Base-by-base conservation (phyloP, 495 filamentous ascomycete genomes). In the Penicillium coprophilum region DNA sequence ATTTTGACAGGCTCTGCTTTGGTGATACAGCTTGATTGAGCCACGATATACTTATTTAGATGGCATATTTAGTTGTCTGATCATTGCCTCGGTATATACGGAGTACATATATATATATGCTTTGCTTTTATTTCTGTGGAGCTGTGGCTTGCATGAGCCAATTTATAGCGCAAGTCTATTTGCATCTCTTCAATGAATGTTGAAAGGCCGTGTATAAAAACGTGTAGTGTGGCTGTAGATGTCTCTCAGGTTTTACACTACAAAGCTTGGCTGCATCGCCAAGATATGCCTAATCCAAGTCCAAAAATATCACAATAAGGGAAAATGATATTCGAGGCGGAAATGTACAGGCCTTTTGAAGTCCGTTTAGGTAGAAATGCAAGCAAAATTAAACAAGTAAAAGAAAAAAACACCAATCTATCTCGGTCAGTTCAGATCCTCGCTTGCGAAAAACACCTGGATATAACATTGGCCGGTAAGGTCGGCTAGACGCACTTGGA, bases 361-460 rank as follows among this genome's bases (percentile, higher is more conserved):
- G 19, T 55, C 58, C 50, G 43, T 36, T 54, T 40, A 30, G 45
- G 39, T 48, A 57, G 19, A 38, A 44, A 59, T 66, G 57, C 61
- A 56, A 28, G 32, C 40, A 39, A 54, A 59, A 67, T 66, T 66
- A 68, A 68, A 64, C 55, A 62, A 30, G 23, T 58, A 64, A 58
- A 51, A 64, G 51, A 45, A 47, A 45, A 47, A 55, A 59, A 31
- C 62, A 63, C 58, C 52, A 58, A 61, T 66, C 67, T 70, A 71
- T 70, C 59, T 70, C 58, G 48, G 58, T 62, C 66, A 60, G 61
- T 57, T 59, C 61, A 61, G 52, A 67, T 55, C 46, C 58, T 62
- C 64, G 61, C 66, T 67, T 66, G 56, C 53, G 55, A 63, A 63
- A 63, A 66, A 63, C 58, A 68, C 59, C 56, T 38, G 59, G 39